These are phyloP conservation scores for Vaccinium corymbosum DNA, from an alignment of 148 eudicot genomes.

Conservation along the genomic window DNA sequence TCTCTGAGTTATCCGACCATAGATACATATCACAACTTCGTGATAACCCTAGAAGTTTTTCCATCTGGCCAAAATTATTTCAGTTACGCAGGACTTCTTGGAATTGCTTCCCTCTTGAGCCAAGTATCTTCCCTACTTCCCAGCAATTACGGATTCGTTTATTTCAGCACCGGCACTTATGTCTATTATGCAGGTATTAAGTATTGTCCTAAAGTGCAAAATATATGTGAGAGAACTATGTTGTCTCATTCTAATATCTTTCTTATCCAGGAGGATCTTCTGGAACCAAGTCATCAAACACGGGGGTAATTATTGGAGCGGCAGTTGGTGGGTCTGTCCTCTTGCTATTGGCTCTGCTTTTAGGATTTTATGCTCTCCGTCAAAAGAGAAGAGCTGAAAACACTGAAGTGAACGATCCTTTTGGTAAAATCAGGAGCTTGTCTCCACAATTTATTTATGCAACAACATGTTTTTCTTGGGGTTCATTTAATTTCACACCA, in stretches of 20 bases:
- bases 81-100: not conserved
- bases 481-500: not conserved
- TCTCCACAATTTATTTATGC: not conserved
- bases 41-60: conserved; percentile 29
- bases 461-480: not conserved
- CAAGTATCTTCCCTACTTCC: not conserved
- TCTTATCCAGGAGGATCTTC: not conserved
- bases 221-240: not conserved
- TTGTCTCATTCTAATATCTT: not conserved
- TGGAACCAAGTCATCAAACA: not conserved
- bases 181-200: not conserved
- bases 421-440: conserved; percentile 37
- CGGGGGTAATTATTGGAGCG: conserved; percentile 46
- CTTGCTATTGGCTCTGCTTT: conserved; percentile 38
- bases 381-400: conserved; percentile 56
- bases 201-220: not conserved
- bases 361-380: conserved; percentile 48
- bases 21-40: conserved; percentile 35
- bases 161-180: not conserved
- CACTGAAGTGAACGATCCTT: conserved; percentile 50
- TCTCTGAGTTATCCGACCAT: conserved; percentile 43
- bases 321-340: conserved; percentile 43
- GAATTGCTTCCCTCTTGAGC: not conserved
- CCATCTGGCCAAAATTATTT: not conserved
- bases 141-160: not conserved